Evolutionary conservation across 177 flowering plant genomes (phyloP), one percentile per base, ranked within the genome.

Genomic region (Vitis hybrid): DNA sequence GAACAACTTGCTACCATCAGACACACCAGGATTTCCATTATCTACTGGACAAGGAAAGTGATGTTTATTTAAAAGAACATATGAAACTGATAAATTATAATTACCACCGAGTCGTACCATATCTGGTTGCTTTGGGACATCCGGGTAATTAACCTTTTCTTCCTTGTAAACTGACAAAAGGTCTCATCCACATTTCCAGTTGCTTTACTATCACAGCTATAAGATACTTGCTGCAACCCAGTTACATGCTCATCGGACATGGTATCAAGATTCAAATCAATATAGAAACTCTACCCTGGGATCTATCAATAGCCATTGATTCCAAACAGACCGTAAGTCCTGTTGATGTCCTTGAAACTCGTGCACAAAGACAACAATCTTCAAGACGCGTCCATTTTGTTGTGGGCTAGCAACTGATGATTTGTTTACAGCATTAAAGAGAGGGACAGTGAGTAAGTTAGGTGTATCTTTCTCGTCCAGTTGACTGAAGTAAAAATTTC

Each of bases 231-330:
- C 50, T 10, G 61, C 13, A 21, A 29, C 51, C 56, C 26, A 58
- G 67, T 72, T 74, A 60, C 74, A 75, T 73, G 60, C 48, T 72
- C 76, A 70, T 64, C 74, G 14, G 71, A 74, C 50, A 62, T 60
- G 22, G 18, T 57, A 60, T 74, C 77, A 56, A 72, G 67, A 78
- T 81, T 84, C 72, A 84, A 75, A 75, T 80, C 80, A 65, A 80
- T 18, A 64, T 39, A 58, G 39, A 21, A 16, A n/a, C 67, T 64
- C 18, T 56, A 64, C 26, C 50, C n/a, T n/a, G n/a, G n/a, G n/a
- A n/a, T n/a, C n/a, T n/a, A n/a, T n/a, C n/a, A n/a, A n/a, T n/a
- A n/a, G n/a, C n/a, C n/a, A n/a, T n/a, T n/a, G n/a, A n/a, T n/a
- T n/a, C 64, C 19, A 18, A 18, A 18, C 18, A 18, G 18, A n/a